Conservation (phyloP, 2,329 filamentous ascomycete species). For the Raffaelea arxii region DNA sequence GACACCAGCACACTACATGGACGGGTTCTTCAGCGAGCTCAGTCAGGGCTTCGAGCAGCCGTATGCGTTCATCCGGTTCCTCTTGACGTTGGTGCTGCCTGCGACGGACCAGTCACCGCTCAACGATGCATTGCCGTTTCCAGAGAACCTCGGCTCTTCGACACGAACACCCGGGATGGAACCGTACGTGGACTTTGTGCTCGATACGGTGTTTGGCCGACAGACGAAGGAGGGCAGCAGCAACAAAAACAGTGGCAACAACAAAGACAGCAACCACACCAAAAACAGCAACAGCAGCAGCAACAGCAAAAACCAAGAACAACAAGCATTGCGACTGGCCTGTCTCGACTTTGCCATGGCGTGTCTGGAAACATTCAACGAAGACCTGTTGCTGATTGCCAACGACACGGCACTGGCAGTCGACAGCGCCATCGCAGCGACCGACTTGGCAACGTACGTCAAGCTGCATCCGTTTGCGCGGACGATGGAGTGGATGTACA, state of each 20-base stretch:
- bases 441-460: conserved; percentile 70
- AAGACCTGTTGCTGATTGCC: conserved; percentile 78
- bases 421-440: conserved; percentile 64
- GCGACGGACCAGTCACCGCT: conserved; percentile 49
- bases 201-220: conserved; percentile 67
- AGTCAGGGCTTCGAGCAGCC: conserved; percentile 75
- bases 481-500: conserved; percentile 98
- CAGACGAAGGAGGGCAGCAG: conserved; percentile 41
- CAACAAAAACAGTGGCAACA: conserved; percentile 57
- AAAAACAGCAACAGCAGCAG: conserved; percentile 58
- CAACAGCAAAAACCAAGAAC: conserved; percentile 54
- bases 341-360: conserved; percentile 77
- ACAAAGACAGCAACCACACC: conserved; percentile 57
- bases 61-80: conserved; percentile 69
- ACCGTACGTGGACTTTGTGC: conserved; percentile 81
- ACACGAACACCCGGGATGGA: conserved; percentile 77
- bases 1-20: conserved; percentile 33
- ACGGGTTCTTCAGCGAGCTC: conserved; percentile 63
- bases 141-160: conserved; percentile 69
- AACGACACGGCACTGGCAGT: conserved; percentile 68
- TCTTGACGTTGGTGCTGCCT: conserved; percentile 63
- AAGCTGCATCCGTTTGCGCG: conserved; percentile 85
- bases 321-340: conserved; percentile 63
- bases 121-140: conserved; percentile 73
- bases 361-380: conserved; percentile 82